Base-by-base conservation (phyloP, 768 basidiomycete genomes). In the Gloeostereum incarnatum region DNA sequence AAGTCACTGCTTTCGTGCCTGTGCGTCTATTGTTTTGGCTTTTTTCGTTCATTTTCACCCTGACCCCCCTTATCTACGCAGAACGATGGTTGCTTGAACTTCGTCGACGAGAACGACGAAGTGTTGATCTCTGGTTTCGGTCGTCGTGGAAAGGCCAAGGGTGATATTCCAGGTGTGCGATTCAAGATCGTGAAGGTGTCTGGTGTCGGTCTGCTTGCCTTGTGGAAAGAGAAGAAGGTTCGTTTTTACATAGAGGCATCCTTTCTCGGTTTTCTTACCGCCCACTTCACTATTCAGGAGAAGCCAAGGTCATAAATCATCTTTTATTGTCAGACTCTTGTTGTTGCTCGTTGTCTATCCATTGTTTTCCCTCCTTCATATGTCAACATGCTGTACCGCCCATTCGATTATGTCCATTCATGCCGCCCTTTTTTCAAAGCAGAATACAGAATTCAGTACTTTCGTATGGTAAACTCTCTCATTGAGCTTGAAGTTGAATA, bases 111-210 rank as follows among this genome's bases (percentile, higher is more conserved):
- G 77, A 96, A 97, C 72, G 93, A 98, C 65, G 93, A 98, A 67
- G 96, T 99, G 50, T 84, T 96, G 50, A 97, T 98, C 63, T 97
- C 94, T 48, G 94, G 96, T 68, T 99, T 99, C 78, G 96, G 96
- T 81, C 91, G 96, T 61, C 81, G 93, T 52, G 96, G 96, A 50
- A 98, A 98, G 72, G 94, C 94, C 46, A 99, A 98, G 78, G 96
- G 89, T 82, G 94, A 98, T 86, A 98, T 99, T 68, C 96, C 96
- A 29, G 93, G 96, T 78, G 94, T 98, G 49, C 90, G 94, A 48
- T 98, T 97, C 85, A 98, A 99, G 71, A 82, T 98, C 51, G 96
- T 99, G 55, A 98, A 99, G 73, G 96, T 99, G 30, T 97, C 96
- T 39, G 96, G 96, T 59, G 96, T 99, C 50, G 96, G 96, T 73